These are phyloP conservation scores for Arachis monticola DNA, from an alignment of 331 rosid genomes.

Conservation along the genomic window DNA sequence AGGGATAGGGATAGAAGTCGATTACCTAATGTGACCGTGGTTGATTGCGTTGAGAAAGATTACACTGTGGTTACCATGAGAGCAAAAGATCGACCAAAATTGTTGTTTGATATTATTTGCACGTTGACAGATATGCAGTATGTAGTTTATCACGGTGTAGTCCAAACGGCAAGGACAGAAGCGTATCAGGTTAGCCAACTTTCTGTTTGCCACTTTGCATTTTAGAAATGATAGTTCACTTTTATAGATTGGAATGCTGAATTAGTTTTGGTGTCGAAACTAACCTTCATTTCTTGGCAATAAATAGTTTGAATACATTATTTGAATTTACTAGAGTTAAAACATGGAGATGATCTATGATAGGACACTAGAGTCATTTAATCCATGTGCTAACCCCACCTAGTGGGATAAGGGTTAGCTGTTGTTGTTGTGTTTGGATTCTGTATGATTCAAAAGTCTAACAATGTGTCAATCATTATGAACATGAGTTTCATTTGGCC, in stretches of 20 bases:
- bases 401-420: too few species aligned
- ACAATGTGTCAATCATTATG: constrained; percentile 10
- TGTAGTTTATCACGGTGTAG: constrained; percentile 90
- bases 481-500: constrained; percentile 23
- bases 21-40: constrained; percentile 69
- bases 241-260: background rate
- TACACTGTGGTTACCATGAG: constrained; percentile 85
- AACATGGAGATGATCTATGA: too few species aligned
- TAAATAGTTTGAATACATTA: constrained; percentile 14
- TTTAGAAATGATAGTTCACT: constrained; percentile 2
- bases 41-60: constrained; percentile 81
- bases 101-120: constrained; percentile 88
- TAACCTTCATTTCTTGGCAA: background rate
- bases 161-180: constrained; percentile 67
- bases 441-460: constrained; percentile 1
- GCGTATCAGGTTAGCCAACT: constrained; percentile 74
- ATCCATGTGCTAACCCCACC: too few species aligned
- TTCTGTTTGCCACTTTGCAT: background rate
- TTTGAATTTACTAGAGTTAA: background rate
- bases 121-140: constrained; percentile 97
- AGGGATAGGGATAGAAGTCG: constrained; percentile 34
- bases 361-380: too few species aligned
- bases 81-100: constrained; percentile 86
- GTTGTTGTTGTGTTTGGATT: background rate
- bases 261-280: background rate